phyloP scores from a whole-genome alignment of 495 filamentous ascomycete genomes.

The Podospora anserina region DNA sequence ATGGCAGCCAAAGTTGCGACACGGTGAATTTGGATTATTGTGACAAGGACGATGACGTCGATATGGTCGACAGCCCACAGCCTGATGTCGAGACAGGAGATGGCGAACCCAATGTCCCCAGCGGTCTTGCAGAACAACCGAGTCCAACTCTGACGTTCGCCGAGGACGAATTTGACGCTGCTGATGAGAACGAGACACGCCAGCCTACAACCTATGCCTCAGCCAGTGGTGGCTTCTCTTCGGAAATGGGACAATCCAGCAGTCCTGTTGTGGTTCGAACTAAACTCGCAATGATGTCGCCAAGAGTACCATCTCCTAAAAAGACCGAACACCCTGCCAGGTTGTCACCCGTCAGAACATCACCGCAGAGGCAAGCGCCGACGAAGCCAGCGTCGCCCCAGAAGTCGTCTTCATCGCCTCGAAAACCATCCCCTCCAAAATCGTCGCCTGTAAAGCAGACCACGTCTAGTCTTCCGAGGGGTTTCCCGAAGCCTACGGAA shows the following conservation, averaged over 20 bases:
- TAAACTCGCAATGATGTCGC: conserved; percentile 25
- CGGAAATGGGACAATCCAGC: conserved; percentile 13
- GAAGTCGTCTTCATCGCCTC: conserved; percentile 16
- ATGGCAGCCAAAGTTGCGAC: conserved; percentile 60
- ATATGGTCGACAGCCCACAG: conserved; percentile 26
- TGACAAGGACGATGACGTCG: conserved; percentile 25
- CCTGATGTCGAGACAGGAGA: conserved; percentile 19
- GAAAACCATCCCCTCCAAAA: conserved; percentile 30
- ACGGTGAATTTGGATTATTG: conserved; percentile 33
- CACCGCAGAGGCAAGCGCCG: conserved; percentile 6
- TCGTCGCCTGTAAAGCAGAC: conserved; percentile 13
- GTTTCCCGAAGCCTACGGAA: conserved; percentile 24
- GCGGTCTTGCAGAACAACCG: conserved; percentile 14
- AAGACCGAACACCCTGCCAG: conserved; percentile 20
- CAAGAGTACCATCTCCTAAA: conserved; percentile 25
- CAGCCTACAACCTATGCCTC: conserved; percentile 16
- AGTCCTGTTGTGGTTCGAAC: conserved; percentile 21
- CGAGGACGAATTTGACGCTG: conserved; percentile 58
- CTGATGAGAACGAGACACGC: conserved; percentile 55
- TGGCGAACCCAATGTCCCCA: conserved; percentile 16
- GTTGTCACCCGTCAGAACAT: conserved; percentile 20
- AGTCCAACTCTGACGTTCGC: conserved; percentile 24
- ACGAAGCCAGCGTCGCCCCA: conserved; percentile 17
- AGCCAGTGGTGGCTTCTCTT: conserved; percentile 17
- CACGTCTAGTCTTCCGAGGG: conserved; percentile 8